Percentiles rank a stretch among this genome's conserved stretches.
Conservation (phyloP, 129 eudicot genomes). For the Dittrichia graveolens region DNA sequence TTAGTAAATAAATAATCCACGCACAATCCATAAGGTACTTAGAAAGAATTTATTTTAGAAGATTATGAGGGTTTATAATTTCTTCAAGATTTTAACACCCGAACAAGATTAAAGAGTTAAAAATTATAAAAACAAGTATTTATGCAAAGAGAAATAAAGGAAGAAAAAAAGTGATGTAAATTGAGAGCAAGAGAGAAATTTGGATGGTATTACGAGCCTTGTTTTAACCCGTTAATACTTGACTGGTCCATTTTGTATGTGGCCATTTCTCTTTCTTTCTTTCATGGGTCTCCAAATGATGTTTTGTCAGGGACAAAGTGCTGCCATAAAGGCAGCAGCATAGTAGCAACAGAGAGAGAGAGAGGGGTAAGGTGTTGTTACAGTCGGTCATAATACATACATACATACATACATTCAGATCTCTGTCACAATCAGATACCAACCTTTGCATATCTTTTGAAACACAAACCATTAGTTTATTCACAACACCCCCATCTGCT, state of each 20-base stretch:
- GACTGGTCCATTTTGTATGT: background rate
- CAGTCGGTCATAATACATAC: constrained; percentile 2
- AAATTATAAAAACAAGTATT: no score
- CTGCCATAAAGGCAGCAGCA: constrained; percentile 17
- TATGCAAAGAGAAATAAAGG: no score
- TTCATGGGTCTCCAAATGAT: background rate
- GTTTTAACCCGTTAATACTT: no score
- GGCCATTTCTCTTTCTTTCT: background rate
- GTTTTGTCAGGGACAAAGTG: constrained; percentile 18
- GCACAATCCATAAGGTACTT: no score
- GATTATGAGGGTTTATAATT: no score
- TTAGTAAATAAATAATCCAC: no score
- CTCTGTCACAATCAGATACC: constrained; percentile 8
- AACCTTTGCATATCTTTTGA: background rate
- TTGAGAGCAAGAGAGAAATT: no score
- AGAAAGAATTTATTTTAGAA: no score
- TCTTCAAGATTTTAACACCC: no score
- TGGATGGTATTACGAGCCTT: no score
- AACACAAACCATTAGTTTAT: constrained; percentile 4
- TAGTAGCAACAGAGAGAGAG: background rate
- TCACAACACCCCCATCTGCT: background rate
- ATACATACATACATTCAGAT: background rate
- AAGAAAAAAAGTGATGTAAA: no score
- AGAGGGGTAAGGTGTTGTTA: background rate
- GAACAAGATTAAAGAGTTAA: no score